These are phyloP conservation scores for Rhodotorula sp. DNA, from an alignment of 1,284 basidiomycete species.

Conservation along the genomic window DNA sequence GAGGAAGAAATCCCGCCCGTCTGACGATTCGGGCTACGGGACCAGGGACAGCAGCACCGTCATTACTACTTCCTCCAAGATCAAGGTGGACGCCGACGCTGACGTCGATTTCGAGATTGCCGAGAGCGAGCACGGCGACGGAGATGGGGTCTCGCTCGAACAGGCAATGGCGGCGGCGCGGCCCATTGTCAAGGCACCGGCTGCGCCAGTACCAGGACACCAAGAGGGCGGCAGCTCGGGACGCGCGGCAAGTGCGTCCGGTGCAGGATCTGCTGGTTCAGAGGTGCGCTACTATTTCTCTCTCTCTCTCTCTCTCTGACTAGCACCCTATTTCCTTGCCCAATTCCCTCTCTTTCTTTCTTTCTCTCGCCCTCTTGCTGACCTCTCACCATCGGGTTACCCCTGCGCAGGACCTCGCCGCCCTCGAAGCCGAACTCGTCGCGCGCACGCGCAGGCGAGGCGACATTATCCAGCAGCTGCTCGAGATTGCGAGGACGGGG, in stretches of 20 bases:
- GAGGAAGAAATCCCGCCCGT: slow-evolving; percentile 5
- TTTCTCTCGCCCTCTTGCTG: background rate
- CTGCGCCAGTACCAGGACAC: background rate
- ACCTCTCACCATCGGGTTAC: background rate
- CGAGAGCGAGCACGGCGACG: slow-evolving; percentile 24
- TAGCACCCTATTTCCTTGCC: too few relatives aligned
- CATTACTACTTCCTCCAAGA: background rate
- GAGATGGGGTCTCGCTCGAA: background rate
- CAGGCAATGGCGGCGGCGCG: background rate
- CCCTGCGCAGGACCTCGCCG: background rate
- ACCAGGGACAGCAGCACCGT: background rate
- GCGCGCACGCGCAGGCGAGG: slow-evolving; percentile 20
- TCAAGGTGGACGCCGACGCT: background rate
- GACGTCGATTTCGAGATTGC: slow-evolving; percentile 8
- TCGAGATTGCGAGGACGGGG: slow-evolving; percentile 23
- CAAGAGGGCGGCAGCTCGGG: too few relatives aligned
- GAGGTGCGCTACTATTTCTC: background rate
- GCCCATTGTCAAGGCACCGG: background rate
- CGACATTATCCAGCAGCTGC: slow-evolving; percentile 16
- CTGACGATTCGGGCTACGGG: slow-evolving; percentile 5
- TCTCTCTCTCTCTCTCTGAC: background rate
- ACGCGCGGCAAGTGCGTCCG: background rate
- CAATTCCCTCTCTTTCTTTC: too few relatives aligned
- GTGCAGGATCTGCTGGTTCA: background rate
- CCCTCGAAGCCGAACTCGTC: slow-evolving; percentile 7